Base-by-base conservation (phyloP, 108 stramenopile species). In the Parietichytrium sp. region DNA sequence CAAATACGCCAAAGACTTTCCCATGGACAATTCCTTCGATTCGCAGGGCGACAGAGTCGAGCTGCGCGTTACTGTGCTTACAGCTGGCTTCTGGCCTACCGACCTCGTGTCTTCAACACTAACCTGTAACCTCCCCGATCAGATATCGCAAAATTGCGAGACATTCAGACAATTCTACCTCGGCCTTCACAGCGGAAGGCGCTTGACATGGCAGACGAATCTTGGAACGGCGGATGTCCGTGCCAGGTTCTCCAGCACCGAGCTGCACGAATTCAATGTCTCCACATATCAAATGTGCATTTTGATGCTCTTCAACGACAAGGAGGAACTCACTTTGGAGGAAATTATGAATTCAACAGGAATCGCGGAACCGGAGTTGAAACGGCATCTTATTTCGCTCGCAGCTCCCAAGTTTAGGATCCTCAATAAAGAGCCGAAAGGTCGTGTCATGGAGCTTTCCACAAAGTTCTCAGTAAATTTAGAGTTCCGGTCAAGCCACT, bases 271-370 rank as follows among this genome's bases (percentile, higher is more conserved):
- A 48, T 88, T 99, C 33, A 90, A 87, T 54, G 96, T 98, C 30
- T 92, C 94, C 29, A 96, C 96, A 33, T 97, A 97, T 87, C 95
- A 96, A 90, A 97, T 97, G 98, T 97, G 96, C 86, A 95, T 99
- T 54, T 88, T 99, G 25, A 88, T 94, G 55, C 90, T 96, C 42
- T 99, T 96, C 92, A 97, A 99, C 89, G 84, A 83, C 6, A 20
- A 36, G 4, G 84, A 92, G 38, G 85, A 91, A 3, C 86, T 95
- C 50, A 93, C 96, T 3, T 83, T 96, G 49, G 84, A 87, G 4
- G 89, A 93, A 16, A 96, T 98, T 81, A 87, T 92, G 48, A 82
- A 86, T 15, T 81, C 87, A 42, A 96, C 95, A 3, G 87, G 91
- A 26, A 96, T 98, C 52, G 95, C 96, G 18, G 93, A 94, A 54